These are phyloP conservation scores for Phaeosphaeria sp. DNA, from an alignment of 2,329 filamentous ascomycete genomes.

Conservation along the genomic window DNA sequence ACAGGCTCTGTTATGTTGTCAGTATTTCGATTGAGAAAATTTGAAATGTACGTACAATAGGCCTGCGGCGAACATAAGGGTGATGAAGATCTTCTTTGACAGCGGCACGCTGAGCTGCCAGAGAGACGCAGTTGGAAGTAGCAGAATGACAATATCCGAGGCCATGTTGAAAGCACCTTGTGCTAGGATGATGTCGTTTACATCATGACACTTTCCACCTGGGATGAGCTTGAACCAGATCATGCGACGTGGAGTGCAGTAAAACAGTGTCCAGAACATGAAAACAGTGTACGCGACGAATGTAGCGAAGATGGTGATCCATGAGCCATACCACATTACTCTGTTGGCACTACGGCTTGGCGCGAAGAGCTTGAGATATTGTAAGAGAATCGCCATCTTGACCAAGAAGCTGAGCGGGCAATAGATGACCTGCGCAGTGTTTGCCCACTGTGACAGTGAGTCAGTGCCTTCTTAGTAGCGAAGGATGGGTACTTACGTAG, in stretches of 20 bases:
- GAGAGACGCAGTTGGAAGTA: slow-evolving; percentile 29
- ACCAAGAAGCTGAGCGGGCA: slow-evolving; percentile 35
- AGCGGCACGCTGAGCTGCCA: slow-evolving; percentile 33
- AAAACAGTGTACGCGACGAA: slow-evolving; percentile 33
- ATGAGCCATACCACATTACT: slow-evolving; percentile 34
- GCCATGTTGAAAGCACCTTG: slow-evolving; percentile 35
- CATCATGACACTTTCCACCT: slow-evolving; percentile 29
- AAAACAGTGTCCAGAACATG: slow-evolving; percentile 36
- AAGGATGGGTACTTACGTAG: slow-evolving; percentile 20
- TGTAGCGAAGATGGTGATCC: slow-evolving; percentile 23
- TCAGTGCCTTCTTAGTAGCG: neutral
- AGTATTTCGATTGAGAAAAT: neutral
- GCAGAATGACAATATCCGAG: slow-evolving; percentile 33
- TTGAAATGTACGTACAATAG: slow-evolving; percentile 25
- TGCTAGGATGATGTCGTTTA: slow-evolving; percentile 28
- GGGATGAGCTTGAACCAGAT: slow-evolving; percentile 36
- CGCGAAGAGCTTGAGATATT: slow-evolving; percentile 37
- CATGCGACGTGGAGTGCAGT: slow-evolving; percentile 29
- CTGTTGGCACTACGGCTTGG: slow-evolving; percentile 25
- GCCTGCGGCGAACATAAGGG: slow-evolving; percentile 32
- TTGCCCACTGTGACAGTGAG: slow-evolving; percentile 28
- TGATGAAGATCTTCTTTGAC: slow-evolving; percentile 32
- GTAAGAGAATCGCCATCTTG: slow-evolving; percentile 36
- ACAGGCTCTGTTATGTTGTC: slow-evolving; percentile 22
- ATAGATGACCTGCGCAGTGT: slow-evolving; percentile 33